A percentile compares a stretch with the other conserved stretches of the same genome.
Evolutionary conservation across 371 early-diverging fungal genomes (phyloP).

Genomic region (Saksenaea vasiformis): DNA sequence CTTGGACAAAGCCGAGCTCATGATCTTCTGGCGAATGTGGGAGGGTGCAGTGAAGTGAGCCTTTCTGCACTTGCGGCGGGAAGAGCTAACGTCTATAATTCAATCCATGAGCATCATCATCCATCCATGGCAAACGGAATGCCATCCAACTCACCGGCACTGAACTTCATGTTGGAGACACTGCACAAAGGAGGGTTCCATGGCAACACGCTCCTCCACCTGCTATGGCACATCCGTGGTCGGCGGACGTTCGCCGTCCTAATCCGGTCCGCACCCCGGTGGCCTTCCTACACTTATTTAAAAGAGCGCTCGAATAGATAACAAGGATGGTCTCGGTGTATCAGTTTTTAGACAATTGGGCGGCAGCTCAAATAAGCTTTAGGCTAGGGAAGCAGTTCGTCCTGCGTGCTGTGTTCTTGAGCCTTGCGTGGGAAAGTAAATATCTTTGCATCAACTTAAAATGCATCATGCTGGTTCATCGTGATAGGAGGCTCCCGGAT

Average conservation of each 20-base stretch:
- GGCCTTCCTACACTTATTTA: too few relatives aligned
- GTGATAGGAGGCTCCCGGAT: too few relatives aligned
- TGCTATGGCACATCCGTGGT: constrained; percentile 4
- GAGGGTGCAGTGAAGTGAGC: constrained; percentile 99
- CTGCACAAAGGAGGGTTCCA: constrained; percentile 15
- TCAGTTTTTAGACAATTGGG: too few relatives aligned
- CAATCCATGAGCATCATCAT: neutral
- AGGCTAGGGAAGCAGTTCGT: too few relatives aligned
- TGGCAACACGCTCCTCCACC: constrained; percentile 4
- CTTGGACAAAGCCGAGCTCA: constrained; percentile 97
- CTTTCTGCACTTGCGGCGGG: constrained; percentile 95
- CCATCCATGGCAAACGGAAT: neutral
- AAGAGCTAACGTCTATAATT: constrained; percentile 85
- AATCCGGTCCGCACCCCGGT: neutral
- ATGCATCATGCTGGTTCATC: too few relatives aligned
- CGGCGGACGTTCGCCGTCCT: constrained; percentile 6
- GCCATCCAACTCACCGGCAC: constrained; percentile 28
- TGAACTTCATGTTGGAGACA: constrained; percentile 36
- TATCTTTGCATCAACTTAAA: too few relatives aligned
- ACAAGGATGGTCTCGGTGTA: too few relatives aligned
- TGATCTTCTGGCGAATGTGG: constrained; percentile 91
- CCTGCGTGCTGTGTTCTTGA: too few relatives aligned
- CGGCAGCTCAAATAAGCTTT: too few relatives aligned
- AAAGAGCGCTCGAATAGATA: too few relatives aligned
- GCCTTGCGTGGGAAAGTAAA: too few relatives aligned